Conservation (phyloP, 495 filamentous ascomycete species). For the Hamigera avellanea region DNA sequence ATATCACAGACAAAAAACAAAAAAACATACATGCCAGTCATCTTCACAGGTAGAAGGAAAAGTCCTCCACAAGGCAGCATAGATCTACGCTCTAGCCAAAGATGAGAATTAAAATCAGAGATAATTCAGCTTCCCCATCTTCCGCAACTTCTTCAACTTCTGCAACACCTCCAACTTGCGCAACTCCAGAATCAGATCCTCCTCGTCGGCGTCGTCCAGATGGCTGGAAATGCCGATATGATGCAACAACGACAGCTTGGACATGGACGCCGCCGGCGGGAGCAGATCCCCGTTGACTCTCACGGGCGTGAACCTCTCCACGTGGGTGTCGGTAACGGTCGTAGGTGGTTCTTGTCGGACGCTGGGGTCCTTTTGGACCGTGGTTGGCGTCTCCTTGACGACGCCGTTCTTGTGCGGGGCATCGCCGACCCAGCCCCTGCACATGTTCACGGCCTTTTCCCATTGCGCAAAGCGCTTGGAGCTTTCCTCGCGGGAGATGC, state of each 20-base stretch:
- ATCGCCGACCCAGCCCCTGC: constrained; percentile 54
- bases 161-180: constrained; percentile 31
- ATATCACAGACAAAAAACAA: too few species aligned
- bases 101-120: too few species aligned
- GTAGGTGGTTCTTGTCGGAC: too few species aligned
- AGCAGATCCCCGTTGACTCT: constrained; percentile 10
- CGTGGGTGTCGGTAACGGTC: constrained; percentile 4
- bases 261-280: background rate
- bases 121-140: constrained; percentile 1
- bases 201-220: constrained; percentile 28
- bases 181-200: constrained; percentile 28
- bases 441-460: constrained; percentile 80
- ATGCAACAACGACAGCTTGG: constrained; percentile 8
- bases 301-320: constrained; percentile 5
- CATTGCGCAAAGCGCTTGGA: constrained; percentile 59
- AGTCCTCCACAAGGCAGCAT: too few species aligned
- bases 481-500: constrained; percentile 48
- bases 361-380: too few species aligned
- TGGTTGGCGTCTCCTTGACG: too few species aligned
- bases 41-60: too few species aligned
- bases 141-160: constrained; percentile 24
- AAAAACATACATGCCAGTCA: too few species aligned
- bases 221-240: constrained; percentile 16
- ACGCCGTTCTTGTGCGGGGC: background rate
- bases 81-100: too few species aligned